phyloP scores from a whole-genome alignment of 2,329 filamentous ascomycete genomes.

The Teratosphaeria pseudoeucalypti region DNA sequence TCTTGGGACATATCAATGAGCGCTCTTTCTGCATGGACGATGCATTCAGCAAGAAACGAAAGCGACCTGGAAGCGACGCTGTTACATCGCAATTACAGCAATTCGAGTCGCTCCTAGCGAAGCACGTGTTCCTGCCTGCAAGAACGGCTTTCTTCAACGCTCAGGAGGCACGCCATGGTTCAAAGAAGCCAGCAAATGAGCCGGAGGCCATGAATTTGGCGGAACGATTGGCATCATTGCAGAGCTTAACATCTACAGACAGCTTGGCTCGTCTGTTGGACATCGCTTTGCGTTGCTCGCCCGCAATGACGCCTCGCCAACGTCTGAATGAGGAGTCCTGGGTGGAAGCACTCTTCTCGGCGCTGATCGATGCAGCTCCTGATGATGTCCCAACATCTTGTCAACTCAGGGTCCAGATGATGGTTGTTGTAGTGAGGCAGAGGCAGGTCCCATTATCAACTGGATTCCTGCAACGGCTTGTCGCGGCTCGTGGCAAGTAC shows the following conservation, averaged over 20 bases:
- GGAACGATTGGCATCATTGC: neutral
- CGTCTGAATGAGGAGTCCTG: slow-evolving; percentile 33
- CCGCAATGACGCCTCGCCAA: slow-evolving; percentile 30
- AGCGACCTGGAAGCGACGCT: slow-evolving; percentile 3
- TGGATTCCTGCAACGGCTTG: slow-evolving; percentile 8
- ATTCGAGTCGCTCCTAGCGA: slow-evolving; percentile 25
- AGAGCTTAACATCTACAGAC: slow-evolving; percentile 1
- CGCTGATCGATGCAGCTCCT: slow-evolving; percentile 21
- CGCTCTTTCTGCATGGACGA: neutral
- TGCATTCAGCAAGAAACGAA: slow-evolving; percentile 10
- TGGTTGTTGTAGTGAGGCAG: slow-evolving; percentile 5
- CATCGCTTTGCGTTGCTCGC: slow-evolving; percentile 31
- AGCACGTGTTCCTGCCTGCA: slow-evolving; percentile 33
- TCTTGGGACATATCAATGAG: neutral
- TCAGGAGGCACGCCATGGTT: slow-evolving; percentile 1
- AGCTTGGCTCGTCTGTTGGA: slow-evolving; percentile 26
- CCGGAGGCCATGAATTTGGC: neutral
- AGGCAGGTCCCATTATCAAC: slow-evolving; percentile 9
- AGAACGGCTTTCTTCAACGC: slow-evolving; percentile 27
- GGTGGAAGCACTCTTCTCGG: slow-evolving; percentile 32
- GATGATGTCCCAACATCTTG: slow-evolving; percentile 15
- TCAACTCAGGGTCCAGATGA: neutral
- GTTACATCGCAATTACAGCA: neutral
- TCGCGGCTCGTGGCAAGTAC: slow-evolving; percentile 5
- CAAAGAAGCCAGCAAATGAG: neutral